phyloP scores from a whole-genome alignment of 169 alveolate genomes.

The Cyclospora cayetanensis region DNA sequence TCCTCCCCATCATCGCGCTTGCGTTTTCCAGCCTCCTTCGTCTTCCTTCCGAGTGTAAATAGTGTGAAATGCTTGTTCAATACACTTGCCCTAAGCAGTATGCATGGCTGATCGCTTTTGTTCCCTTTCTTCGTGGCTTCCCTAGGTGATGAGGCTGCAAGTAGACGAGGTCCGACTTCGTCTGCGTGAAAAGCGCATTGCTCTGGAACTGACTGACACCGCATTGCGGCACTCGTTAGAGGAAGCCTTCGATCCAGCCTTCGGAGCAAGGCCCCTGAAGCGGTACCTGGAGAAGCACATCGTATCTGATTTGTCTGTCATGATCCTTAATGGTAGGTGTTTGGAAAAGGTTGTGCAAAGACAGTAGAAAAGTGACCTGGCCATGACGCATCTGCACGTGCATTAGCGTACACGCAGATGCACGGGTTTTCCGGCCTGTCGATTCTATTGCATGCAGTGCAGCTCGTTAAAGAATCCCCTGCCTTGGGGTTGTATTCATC shows the following conservation, averaged over 20 bases:
- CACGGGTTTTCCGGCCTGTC: too few species aligned
- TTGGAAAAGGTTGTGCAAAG: too few species aligned
- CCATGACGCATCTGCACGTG: not conserved
- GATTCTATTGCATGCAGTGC: too few species aligned
- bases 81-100: too few species aligned
- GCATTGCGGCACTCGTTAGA: constrained; percentile 24
- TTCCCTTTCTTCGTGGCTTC: too few species aligned
- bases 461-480: too few species aligned
- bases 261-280: constrained; percentile 75
- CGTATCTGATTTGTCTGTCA: constrained; percentile 64
- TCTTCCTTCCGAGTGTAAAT: too few species aligned
- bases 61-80: too few species aligned
- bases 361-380: not conserved
- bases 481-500: too few species aligned
- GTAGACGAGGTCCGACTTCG: constrained; percentile 45
- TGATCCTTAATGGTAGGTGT: constrained; percentile 46
- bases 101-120: too few species aligned
- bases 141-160: constrained; percentile 69
- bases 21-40: too few species aligned
- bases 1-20: too few species aligned
- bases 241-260: constrained; percentile 71
- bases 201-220: constrained; percentile 13
- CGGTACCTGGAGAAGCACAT: constrained; percentile 63
- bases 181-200: constrained; percentile 19
- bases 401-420: not conserved